Base-by-base conservation (phyloP, 108 stramenopile genomes). In the Cylindrotheca closterium region DNA sequence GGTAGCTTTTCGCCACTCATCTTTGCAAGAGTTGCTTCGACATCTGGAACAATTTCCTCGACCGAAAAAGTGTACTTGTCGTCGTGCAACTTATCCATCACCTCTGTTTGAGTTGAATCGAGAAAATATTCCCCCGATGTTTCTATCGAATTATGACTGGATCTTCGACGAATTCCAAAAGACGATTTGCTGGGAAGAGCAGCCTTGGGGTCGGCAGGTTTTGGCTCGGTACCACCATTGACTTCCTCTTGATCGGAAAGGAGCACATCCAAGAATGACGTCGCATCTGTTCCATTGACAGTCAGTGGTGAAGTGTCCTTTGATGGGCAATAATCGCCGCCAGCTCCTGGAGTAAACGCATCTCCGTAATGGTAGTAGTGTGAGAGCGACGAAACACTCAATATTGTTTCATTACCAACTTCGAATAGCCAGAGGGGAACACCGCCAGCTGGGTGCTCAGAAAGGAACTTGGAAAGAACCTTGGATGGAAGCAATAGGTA, bases 341-440 rank as follows among this genome's bases (percentile, higher is more conserved):
- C 10, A 30, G 27, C 30, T 22, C 48, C 51, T 18, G 63, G 63
- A 23, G 31, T 26, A 34, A 64, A 64, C 3, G 63, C 30, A 25
- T 70, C 71, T 15, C 83, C 82, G 56, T 79, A 88, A 46, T 68
- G 63, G 61, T 86, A 82, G 73, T 93, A 89, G 75, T 86, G 88
- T 10, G 76, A 71, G 30, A 93, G 71, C 3, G 83, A 84, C 32
- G 83, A 80, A 54, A 79, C 63, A 28, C 75, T 71, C 55, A 93
- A 56, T 2, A 86, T 64, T 7, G 51, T 70, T n/a, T 75, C 78
- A 19, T 73, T 65, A 26, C 77, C 92, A n/a, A 79, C 67, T 61
- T 93, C 92, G 23, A 92, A 57, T 31, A 92, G 67, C 84, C 84
- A 92, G 19, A 78, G 77, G 0, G 91, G 91, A 19, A 86, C 54